A percentile compares a stretch with the other conserved stretches of the same genome.
These are phyloP conservation scores for Ceratocystis cubensis DNA, from an alignment of 2,329 filamentous ascomycete genomes.

Conservation along the genomic window DNA sequence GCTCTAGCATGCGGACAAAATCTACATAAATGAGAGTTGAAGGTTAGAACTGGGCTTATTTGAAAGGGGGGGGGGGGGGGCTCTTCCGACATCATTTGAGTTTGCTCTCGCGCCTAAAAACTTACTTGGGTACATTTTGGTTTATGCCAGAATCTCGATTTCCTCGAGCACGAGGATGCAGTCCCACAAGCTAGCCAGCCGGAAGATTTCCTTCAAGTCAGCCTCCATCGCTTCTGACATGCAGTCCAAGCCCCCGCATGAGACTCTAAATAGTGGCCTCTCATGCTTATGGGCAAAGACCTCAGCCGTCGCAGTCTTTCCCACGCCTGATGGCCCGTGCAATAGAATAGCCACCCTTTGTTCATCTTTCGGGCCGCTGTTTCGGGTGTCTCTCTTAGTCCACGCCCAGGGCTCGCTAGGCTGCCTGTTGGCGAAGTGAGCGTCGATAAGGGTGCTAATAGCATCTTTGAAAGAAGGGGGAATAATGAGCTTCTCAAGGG, in stretches of 20 bases:
- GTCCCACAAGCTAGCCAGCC: background rate
- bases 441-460: too few species aligned
- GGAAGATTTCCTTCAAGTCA: background rate
- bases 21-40: background rate
- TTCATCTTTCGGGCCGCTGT: slow-evolving; percentile 28
- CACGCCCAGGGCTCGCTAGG: too few species aligned
- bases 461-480: too few species aligned
- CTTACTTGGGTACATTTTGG: background rate
- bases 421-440: too few species aligned
- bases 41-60: background rate
- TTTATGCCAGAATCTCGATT: background rate
- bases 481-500: too few species aligned
- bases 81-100: background rate
- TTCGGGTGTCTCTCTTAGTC: slow-evolving; percentile 27
- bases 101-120: background rate
- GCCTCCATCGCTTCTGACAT: background rate
- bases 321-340: slow-evolving; percentile 37
- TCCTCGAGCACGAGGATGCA: background rate
- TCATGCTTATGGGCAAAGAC: slow-evolving; percentile 32
- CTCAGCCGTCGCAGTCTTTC: slow-evolving; percentile 38
- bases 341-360: slow-evolving; percentile 35
- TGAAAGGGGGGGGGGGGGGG: background rate
- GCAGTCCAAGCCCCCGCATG: background rate
- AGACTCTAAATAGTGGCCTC: slow-evolving; percentile 33
- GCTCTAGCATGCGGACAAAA: background rate